phyloP scores from a whole-genome alignment of 495 filamentous ascomycete genomes.

The Neurospora sp. region DNA sequence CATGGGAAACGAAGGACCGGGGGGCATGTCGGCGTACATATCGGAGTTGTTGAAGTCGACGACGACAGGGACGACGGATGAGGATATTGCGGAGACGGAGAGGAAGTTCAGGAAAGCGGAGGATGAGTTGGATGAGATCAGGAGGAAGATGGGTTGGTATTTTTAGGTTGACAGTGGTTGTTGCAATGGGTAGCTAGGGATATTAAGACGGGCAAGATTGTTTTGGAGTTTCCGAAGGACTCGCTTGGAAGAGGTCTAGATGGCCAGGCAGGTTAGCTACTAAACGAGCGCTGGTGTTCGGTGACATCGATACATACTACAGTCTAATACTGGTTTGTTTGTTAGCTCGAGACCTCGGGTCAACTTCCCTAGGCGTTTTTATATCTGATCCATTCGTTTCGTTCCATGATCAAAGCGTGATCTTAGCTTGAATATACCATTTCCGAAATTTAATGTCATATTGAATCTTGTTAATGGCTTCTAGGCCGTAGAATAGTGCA shows the following conservation, averaged over 20 bases:
- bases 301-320: not conserved
- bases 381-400: too few species aligned
- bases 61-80: slow-evolving; percentile 16
- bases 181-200: not conserved
- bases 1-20: not conserved
- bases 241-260: not conserved
- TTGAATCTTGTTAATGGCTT: too few species aligned
- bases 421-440: too few species aligned
- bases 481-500: not conserved
- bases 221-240: not conserved
- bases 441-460: too few species aligned
- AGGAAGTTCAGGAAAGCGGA: slow-evolving; percentile 18
- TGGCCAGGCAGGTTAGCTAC: not conserved
- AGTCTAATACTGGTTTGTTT: too few species aligned
- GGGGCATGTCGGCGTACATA: not conserved
- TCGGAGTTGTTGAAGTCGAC: not conserved
- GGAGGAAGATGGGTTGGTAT: slow-evolving; percentile 35
- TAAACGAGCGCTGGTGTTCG: not conserved
- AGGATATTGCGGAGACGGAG: slow-evolving; percentile 29
- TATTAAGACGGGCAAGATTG: not conserved
- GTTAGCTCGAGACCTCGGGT: too few species aligned
- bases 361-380: too few species aligned
- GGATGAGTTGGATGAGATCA: slow-evolving; percentile 31
- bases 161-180: slow-evolving; percentile 1
- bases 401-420: too few species aligned